phyloP scores from a whole-genome alignment of 2,329 filamentous ascomycete genomes.

The Calonectria pteridis region DNA sequence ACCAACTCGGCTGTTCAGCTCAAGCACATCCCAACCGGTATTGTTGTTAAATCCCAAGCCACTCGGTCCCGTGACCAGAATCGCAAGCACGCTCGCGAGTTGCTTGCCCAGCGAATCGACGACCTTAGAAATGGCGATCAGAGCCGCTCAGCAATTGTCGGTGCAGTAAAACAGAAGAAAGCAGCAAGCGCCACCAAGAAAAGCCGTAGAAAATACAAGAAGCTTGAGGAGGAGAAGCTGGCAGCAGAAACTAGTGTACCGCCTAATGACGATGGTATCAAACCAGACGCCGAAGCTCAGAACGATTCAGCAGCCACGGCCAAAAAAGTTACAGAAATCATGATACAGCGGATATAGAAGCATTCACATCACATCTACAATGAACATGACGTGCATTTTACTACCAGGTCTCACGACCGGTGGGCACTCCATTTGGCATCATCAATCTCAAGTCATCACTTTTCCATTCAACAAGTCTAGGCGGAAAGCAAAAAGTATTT shows the following conservation, averaged over 20 bases:
- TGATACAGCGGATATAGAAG: slow-evolving; percentile 20
- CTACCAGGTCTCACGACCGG: background rate
- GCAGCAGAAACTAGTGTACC: slow-evolving; percentile 8
- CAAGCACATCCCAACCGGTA: slow-evolving; percentile 88
- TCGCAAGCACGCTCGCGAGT: slow-evolving; percentile 82
- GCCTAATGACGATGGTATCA: background rate
- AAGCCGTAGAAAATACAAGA: slow-evolving; percentile 81
- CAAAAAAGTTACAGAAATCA: background rate
- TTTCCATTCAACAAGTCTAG: slow-evolving; percentile 50
- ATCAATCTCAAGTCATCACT: slow-evolving; percentile 39
- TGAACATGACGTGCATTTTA: background rate
- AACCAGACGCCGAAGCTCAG: background rate
- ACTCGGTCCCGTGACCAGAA: slow-evolving; percentile 91
- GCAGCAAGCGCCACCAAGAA: slow-evolving; percentile 86
- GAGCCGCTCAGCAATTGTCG: slow-evolving; percentile 75
- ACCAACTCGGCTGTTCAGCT: slow-evolving; percentile 95
- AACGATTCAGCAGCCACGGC: background rate
- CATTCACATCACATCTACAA: background rate
- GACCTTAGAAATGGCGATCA: slow-evolving; percentile 77
- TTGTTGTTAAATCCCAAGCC: slow-evolving; percentile 94
- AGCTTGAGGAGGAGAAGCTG: slow-evolving; percentile 65
- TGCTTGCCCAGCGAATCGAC: slow-evolving; percentile 83
- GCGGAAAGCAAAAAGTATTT: slow-evolving; percentile 63
- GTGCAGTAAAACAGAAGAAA: slow-evolving; percentile 72
- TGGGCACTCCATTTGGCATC: slow-evolving; percentile 9